Evolutionary conservation across 2,329 filamentous ascomycete genomes (phyloP).

Genomic region (Paracorniculantispora psalliotae): DNA sequence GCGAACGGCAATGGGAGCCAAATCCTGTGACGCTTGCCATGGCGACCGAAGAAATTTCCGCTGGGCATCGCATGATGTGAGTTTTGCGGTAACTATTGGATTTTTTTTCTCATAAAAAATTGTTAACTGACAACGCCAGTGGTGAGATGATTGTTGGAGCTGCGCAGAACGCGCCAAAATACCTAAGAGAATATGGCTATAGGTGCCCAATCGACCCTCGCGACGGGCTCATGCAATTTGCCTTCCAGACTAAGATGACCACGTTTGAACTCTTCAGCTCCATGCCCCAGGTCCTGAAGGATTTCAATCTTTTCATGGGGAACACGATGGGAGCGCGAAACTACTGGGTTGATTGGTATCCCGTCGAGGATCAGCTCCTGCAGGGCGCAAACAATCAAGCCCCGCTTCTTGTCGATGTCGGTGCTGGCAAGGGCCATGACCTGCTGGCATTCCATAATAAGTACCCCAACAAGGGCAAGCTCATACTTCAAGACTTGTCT

Average conservation of each 20-base stretch:
- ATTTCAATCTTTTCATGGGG: slow-evolving; percentile 3
- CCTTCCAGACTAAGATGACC: slow-evolving; percentile 1
- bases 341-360: slow-evolving; percentile 16
- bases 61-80: slow-evolving; percentile 10
- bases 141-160: slow-evolving; percentile 11
- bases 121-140: neutral
- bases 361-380: slow-evolving; percentile 23
- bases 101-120: no score
- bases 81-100: no score
- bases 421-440: slow-evolving; percentile 27
- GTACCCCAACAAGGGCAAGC: slow-evolving; percentile 19
- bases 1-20: neutral
- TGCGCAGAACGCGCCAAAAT: slow-evolving; percentile 4
- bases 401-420: slow-evolving; percentile 26
- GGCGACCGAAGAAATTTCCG: slow-evolving; percentile 2
- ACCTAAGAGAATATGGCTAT: neutral
- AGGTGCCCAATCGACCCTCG: neutral
- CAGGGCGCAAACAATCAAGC: slow-evolving; percentile 17
- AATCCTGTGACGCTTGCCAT: slow-evolving; percentile 9
- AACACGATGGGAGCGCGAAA: neutral
- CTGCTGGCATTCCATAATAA: slow-evolving; percentile 21
- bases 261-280: slow-evolving; percentile 1
- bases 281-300: neutral
- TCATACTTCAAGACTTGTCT: slow-evolving; percentile 25
- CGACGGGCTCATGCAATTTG: slow-evolving; percentile 1